Base-by-base conservation (phyloP, 805 yeast genomes). In the Scheffersomyces ergatensis region DNA sequence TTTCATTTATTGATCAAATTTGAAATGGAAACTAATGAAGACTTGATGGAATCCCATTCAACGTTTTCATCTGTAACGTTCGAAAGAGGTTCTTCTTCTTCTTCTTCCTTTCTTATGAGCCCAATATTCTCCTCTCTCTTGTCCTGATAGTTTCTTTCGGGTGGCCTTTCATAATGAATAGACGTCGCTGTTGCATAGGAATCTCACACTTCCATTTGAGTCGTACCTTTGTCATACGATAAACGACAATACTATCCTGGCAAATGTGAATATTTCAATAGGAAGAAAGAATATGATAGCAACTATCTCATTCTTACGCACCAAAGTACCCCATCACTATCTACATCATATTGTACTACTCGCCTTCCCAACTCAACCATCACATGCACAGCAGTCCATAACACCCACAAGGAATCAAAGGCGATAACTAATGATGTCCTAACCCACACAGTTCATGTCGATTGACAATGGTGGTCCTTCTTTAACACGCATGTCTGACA, bases 391-490 rank as follows among this genome's bases (percentile, higher is more conserved):
- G 83, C 73, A 1, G 82, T 67, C 25, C 72, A 53, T 16, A 77
- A 58, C 2, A 86, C 82, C 85, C 89, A 83, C 51, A 26, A 90
- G 54, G 55, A 90, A 90, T 40, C 97, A 67, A 46, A 85, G 52
- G 57, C 89, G 90, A 57, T 87, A 90, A 0, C 95, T 88, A 58
- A 79, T 70, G 55, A 90, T 90, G 0, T 62, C 59, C 55, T 79
- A 80, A 0, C 97, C 97, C 16, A 90, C 92, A 57, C 97, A 90
- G 56, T 87, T 90, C 60, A 79, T 77, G 0, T 88, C 97, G 97
- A 90, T 0, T 97, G 96, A 57, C 84, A 71, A 63, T 89, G 97
- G 58, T 89, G 97, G 59, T 89, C 97, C 97, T 90, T 90, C 55
- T 78, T 77, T 42, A 89, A 58, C n/a, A 89, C 83, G 60, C 97